Percentiles rank a stretch among this genome's conserved stretches.
Evolutionary conservation across 2,329 filamentous ascomycete species (phyloP).

Genomic region (Biscogniauxia sp.): DNA sequence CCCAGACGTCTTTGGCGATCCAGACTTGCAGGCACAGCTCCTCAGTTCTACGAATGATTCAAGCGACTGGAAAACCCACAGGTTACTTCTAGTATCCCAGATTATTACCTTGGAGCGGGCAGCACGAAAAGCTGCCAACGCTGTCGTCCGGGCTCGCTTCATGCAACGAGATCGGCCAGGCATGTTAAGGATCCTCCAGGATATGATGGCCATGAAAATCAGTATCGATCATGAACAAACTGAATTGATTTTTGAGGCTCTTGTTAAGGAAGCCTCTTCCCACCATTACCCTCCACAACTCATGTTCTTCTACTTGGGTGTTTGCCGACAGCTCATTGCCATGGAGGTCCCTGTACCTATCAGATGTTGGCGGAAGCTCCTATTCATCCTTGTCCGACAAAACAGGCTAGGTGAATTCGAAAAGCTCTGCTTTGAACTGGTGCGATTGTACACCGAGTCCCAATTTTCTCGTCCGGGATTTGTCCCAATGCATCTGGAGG

Average conservation of each 20-base stretch:
- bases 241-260: conserved; percentile 27
- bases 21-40: conserved; percentile 39
- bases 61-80: conserved; percentile 41
- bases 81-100: conserved; percentile 45
- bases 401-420: conserved; percentile 45
- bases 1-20: conserved; percentile 54
- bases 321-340: conserved; percentile 37
- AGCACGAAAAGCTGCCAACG: conserved; percentile 32
- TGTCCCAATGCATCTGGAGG: conserved; percentile 43
- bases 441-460: conserved; percentile 36
- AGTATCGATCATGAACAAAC: conserved; percentile 31
- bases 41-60: conserved; percentile 33
- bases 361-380: conserved; percentile 42
- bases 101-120: conserved; percentile 32
- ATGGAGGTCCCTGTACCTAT: conserved; percentile 41
- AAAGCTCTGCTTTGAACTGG: conserved; percentile 41
- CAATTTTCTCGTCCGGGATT: conserved; percentile 31
- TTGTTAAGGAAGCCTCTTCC: conserved; percentile 25
- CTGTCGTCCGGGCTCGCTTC: conserved; percentile 32
- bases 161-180: conserved; percentile 24
- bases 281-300: conserved; percentile 19
- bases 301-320: conserved; percentile 30
- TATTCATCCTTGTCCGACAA: conserved; percentile 44
- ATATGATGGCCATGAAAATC: conserved; percentile 37
- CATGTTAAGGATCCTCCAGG: conserved; percentile 36